Evolutionary conservation across 78 protist species (phyloP), one percentile per base, ranked within the genome.

Genomic region (Dictyostelium intermedium): DNA sequence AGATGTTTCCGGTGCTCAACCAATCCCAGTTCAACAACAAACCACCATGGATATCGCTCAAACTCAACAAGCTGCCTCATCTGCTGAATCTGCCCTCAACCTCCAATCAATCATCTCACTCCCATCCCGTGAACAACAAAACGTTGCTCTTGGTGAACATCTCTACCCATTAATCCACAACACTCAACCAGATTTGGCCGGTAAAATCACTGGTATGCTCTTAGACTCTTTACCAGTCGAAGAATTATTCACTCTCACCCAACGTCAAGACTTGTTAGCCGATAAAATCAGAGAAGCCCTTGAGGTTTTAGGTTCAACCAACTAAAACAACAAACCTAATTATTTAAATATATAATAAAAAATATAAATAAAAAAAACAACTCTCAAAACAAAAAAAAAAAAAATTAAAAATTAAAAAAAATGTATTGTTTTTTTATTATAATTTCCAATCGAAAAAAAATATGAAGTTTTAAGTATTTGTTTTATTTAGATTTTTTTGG

Each of bases 141-240:
- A 94, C 45, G 53, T 72, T 23, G 69, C 91, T 70, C 84, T 94
- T 30, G 96, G 96, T 70, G 96, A 94, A 70, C 56, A 70, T 30
- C 93, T 85, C 35, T 95, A 95, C 97, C 93, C 97, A 73, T 76
- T 83, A 79, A 87, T 95, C 60, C 94, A 84, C 80, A 53, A 84
- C 60, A 43, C 85, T 74, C 97, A 89, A 81, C 96, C 97, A 53
- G 93, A 95, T 9, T 60, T 80, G 14, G 84, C 92, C 56, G 97
- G 97, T 82, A 96, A 96, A 95, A 96, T 96, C 93, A 96, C 97
- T 35, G 97, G 97, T 87, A 96, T 96, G 97, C 50, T 96, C n/a
- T 83, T 96, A 32, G 97, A 96, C 61, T 91, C 97, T 13, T 77
- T 85, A 82, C 56, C 76, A 60, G 87, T 91, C 66, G 84, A 86